Evolutionary conservation across 352 stramenopile genomes (phyloP).

Genomic region (Blastocystis sp.): DNA sequence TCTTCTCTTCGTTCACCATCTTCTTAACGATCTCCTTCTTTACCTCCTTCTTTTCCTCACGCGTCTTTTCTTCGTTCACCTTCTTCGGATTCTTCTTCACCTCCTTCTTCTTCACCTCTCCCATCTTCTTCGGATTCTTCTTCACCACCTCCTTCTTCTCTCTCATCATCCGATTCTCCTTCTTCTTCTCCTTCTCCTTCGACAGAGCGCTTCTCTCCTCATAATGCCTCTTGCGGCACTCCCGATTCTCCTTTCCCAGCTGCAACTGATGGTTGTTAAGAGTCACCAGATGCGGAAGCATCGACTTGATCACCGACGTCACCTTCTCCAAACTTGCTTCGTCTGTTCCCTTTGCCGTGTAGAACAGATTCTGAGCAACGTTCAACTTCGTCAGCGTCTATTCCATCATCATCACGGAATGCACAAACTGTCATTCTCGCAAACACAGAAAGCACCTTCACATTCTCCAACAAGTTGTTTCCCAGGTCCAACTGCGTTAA

Average conservation of each 20-base stretch:
- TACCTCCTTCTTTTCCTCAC: neutral
- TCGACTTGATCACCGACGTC: slow-evolving; percentile 3
- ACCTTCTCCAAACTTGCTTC: slow-evolving; percentile 11
- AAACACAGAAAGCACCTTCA: slow-evolving; percentile 25
- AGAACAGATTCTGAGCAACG: slow-evolving; percentile 59
- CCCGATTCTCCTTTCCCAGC: slow-evolving; percentile 30
- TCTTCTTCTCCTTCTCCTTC: slow-evolving; percentile 36
- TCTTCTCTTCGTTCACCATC: neutral
- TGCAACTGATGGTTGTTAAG: slow-evolving; percentile 47
- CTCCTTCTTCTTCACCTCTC: slow-evolving; percentile 36
- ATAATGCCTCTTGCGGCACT: slow-evolving; percentile 45
- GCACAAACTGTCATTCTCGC: neutral
- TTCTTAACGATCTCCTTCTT: neutral
- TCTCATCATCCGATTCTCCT: slow-evolving; percentile 11
- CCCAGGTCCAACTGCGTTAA: slow-evolving; percentile 42
- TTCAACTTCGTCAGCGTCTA: slow-evolving; percentile 59
- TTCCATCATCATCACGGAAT: neutral
- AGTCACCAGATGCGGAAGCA: slow-evolving; percentile 34
- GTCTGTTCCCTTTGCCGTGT: neutral
- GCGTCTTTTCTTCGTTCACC: neutral
- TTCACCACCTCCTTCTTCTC: no score
- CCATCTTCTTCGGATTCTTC: neutral
- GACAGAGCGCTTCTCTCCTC: neutral
- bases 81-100: neutral
- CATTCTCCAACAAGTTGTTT: slow-evolving; percentile 63